These are phyloP conservation scores for Ichthyophthirius multifiliis DNA, from an alignment of 169 alveolate genomes.

Conservation along the genomic window DNA sequence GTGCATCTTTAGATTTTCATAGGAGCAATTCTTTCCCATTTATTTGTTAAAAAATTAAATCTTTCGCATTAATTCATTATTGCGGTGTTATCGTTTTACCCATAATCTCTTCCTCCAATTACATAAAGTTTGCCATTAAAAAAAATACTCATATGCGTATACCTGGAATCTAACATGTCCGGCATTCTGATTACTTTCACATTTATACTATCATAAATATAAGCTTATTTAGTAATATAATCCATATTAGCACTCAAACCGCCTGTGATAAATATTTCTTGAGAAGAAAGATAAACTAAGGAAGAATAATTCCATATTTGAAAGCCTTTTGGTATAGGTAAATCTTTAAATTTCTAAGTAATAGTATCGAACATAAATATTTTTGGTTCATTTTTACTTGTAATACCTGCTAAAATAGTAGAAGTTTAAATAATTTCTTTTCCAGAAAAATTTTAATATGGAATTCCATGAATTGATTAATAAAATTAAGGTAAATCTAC, in stretches of 20 bases:
- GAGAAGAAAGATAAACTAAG: background rate
- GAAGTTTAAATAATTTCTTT: too few species aligned
- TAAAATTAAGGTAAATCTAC: too few species aligned
- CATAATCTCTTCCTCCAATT: constrained; percentile 6
- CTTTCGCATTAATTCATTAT: background rate
- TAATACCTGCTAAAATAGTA: too few species aligned
- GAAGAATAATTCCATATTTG: background rate
- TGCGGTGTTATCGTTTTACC: background rate
- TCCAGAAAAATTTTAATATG: too few species aligned
- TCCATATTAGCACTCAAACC: background rate
- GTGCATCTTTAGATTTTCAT: background rate
- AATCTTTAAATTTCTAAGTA: background rate
- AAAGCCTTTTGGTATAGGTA: background rate
- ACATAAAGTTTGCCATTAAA: background rate
- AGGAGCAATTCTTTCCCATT: background rate
- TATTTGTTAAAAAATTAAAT: background rate
- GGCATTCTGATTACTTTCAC: background rate
- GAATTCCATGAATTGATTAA: too few species aligned
- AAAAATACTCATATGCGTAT: background rate
- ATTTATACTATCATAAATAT: background rate
- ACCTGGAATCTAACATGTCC: background rate
- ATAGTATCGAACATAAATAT: background rate
- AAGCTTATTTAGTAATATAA: background rate
- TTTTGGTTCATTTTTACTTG: background rate
- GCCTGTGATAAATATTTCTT: constrained; percentile 3